Evolutionary conservation across 1,284 basidiomycete genomes (phyloP).

Genomic region (Puccinia horiana): DNA sequence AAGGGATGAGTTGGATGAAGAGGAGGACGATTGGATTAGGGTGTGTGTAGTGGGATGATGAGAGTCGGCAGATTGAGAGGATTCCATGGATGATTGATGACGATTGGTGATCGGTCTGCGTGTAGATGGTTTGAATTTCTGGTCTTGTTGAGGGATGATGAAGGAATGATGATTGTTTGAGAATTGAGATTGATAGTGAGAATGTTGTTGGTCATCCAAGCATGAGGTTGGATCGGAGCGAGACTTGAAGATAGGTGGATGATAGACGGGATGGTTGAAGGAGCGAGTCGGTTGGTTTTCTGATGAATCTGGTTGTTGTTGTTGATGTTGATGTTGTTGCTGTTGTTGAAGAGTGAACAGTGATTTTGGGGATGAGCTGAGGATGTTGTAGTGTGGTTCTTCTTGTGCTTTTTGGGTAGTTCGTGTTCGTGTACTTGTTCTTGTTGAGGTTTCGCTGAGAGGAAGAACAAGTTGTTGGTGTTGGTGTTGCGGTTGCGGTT

Average conservation of each 20-base stretch:
- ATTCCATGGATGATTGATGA: constrained; percentile 11
- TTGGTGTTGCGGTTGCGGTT: background rate
- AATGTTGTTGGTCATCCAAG: constrained; percentile 13
- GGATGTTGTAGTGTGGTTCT: background rate
- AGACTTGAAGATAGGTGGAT: background rate
- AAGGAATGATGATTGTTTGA: constrained; percentile 6
- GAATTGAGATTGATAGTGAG: constrained; percentile 1
- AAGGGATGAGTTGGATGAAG: background rate
- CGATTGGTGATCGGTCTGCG: background rate
- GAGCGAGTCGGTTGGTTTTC: background rate
- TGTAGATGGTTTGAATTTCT: background rate
- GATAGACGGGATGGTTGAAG: background rate
- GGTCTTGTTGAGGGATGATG: background rate
- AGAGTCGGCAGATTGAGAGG: constrained; percentile 25
- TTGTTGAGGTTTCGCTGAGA: too few species aligned
- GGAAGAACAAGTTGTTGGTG: too few species aligned
- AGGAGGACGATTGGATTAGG: constrained; percentile 11
- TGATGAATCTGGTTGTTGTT: background rate
- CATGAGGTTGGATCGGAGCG: constrained; percentile 11
- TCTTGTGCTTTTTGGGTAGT: background rate
- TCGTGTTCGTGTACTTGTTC: background rate
- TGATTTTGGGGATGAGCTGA: constrained; percentile 1
- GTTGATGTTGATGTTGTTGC: background rate
- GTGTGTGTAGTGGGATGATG: background rate
- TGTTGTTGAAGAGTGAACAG: constrained; percentile 1